These are phyloP conservation scores for Prunella vulgaris DNA, from an alignment of 257 asterid genomes.

Conservation along the genomic window DNA sequence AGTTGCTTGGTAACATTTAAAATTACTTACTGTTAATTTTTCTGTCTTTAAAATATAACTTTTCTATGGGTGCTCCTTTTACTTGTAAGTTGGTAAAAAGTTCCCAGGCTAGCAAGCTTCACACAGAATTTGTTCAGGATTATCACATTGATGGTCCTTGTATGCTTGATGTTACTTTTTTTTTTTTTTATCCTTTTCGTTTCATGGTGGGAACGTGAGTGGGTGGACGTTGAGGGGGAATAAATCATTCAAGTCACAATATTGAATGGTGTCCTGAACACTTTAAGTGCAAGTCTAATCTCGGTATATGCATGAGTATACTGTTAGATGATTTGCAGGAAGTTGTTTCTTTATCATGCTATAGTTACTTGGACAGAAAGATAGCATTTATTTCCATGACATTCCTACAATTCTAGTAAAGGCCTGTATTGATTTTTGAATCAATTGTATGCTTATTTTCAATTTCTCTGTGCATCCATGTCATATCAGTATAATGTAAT, in stretches of 20 bases:
- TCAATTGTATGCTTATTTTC: neutral
- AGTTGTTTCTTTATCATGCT: constrained; percentile 2
- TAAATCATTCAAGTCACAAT: neutral
- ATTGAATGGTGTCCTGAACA: neutral
- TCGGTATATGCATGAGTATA: neutral
- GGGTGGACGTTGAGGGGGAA: neutral
- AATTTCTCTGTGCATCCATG: constrained; percentile 17
- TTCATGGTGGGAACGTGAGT: neutral
- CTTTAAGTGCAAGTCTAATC: neutral
- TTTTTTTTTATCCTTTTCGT: neutral
- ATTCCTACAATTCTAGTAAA: constrained; percentile 5
- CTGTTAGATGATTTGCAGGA: constrained; percentile 12
- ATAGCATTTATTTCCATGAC: neutral
- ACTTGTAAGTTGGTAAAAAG: neutral
- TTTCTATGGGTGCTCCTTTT: constrained; percentile 1
- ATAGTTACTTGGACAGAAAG: neutral
- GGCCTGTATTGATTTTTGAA: neutral
- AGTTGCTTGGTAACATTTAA: constrained; percentile 12
- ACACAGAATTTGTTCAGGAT: neutral
- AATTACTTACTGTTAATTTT: neutral
- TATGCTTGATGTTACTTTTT: neutral
- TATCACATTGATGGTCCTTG: neutral
- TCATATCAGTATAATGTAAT: constrained; percentile 6
- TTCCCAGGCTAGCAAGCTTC: constrained; percentile 12
- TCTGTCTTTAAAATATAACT: constrained; percentile 15